Base-by-base conservation (phyloP, 805 yeast species). In the Barnettozyma sucrosica region DNA sequence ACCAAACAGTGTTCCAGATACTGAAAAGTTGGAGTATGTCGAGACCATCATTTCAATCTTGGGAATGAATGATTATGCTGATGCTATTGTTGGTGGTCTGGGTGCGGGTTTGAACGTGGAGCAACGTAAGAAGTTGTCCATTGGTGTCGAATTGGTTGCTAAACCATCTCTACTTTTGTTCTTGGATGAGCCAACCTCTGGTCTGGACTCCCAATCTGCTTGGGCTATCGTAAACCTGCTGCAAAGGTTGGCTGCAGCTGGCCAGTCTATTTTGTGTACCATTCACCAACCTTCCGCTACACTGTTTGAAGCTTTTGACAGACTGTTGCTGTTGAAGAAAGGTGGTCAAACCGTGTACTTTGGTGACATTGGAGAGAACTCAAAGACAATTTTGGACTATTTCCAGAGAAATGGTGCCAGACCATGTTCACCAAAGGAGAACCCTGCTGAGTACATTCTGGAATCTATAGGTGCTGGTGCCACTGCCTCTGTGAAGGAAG, bases 401-500 rank as follows among this genome's bases (percentile, higher is more conserved):
- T 56, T 78, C 69, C 83, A 81, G 63, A 67, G 68, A 47, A 64
- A 79, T 55, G 85, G 92, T 24, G 81, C 86, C n/a, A 72, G 81
- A 55, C 68, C 69, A 44, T 84, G 86, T 64, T 66, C 64, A 3
- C 64, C 64, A 23, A 55, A 55, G 18, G 88, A 80, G 44, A 83
- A 83, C 52, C 89, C 89, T 2, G 89, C 89, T n/a, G 89, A 83
- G 62, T 83, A 82, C 66, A 76, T 83, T 59, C 67, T 83, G 51
- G 84, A 81, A 51, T 77, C 76, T n/a, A 81, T 85, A 62, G 88
- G 89, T 37, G 88, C 88, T n/a, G 89, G 89, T 55, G 86, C 88
- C 3, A 81, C 85, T 34, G 80, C 84, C 2, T 52, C 64, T 32
- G 74, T 70, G 6, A 63, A 66, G 14, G 71, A 67, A 37, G 81